Conservation (phyloP, 1,284 basidiomycete genomes). For the Fistulinella cinereoalba region DNA sequence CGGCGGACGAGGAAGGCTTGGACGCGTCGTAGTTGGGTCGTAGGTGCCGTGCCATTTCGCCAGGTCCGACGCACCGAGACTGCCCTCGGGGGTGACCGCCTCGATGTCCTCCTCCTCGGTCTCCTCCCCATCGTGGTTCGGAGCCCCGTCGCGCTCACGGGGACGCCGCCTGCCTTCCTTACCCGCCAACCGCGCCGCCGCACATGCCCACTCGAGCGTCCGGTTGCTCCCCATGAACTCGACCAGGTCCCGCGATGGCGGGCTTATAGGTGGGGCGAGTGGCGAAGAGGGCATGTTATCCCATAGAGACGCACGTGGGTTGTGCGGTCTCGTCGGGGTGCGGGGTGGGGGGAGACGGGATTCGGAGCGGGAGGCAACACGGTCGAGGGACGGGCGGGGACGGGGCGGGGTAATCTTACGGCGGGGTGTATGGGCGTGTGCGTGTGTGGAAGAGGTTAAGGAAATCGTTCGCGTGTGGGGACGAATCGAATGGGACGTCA, state of each 20-base stretch:
- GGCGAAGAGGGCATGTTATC: conserved; percentile 74
- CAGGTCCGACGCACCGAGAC: conserved; percentile 18
- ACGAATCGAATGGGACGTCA: conserved; percentile 32
- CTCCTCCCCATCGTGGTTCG: conserved; percentile 19
- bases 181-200: conserved; percentile 44
- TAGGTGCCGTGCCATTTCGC: conserved; percentile 2
- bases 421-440: conserved; percentile 23
- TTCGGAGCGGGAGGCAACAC: conserved; percentile 56
- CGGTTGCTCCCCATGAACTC: conserved; percentile 49
- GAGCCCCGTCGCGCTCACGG: not conserved
- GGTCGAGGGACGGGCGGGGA: conserved; percentile 51
- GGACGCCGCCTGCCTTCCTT: conserved; percentile 15
- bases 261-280: conserved; percentile 47
- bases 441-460: conserved; percentile 7
- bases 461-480: conserved; percentile 24
- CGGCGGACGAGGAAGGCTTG: conserved; percentile 1
- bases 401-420: conserved; percentile 29
- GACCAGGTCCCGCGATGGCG: conserved; percentile 45
- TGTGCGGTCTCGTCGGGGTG: conserved; percentile 41
- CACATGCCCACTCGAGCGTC: conserved; percentile 74
- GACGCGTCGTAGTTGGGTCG: too few species aligned
- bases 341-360: conserved; percentile 45
- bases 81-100: conserved; percentile 41
- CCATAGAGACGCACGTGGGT: conserved; percentile 47
- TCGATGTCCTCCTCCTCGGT: conserved; percentile 40